Conservation (phyloP, 371 early-diverging fungal species). For the Mucor ambiguus region DNA sequence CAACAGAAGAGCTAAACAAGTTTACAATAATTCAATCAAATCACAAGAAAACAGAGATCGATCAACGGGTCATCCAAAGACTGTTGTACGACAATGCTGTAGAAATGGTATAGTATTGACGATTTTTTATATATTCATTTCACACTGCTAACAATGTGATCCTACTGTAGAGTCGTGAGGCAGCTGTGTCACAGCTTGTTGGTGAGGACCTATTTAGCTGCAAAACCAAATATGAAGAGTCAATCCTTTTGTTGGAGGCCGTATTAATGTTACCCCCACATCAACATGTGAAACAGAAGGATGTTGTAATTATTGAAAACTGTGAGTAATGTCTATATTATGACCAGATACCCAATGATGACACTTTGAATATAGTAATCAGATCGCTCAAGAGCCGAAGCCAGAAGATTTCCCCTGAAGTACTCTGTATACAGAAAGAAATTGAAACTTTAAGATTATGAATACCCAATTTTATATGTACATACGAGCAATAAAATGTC, state of each 20-base stretch:
- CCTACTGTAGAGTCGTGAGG: background rate
- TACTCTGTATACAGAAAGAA: background rate
- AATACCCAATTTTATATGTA: background rate
- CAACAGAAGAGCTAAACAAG: background rate
- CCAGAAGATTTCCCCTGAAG: background rate
- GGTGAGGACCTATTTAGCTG: constrained; percentile 34
- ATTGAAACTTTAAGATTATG: background rate
- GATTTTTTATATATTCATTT: background rate
- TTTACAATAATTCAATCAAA: background rate
- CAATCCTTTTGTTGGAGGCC: constrained; percentile 74
- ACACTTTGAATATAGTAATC: background rate
- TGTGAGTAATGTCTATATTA: constrained; percentile 34
- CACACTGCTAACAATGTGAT: background rate
- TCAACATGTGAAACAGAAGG: constrained; percentile 56
- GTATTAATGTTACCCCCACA: constrained; percentile 54
- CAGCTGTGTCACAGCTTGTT: constrained; percentile 13
- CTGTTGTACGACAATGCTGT: constrained; percentile 15
- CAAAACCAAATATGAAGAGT: constrained; percentile 68
- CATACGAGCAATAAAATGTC: background rate
- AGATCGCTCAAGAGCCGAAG: background rate
- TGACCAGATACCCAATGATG: background rate
- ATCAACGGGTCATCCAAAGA: constrained; percentile 50
- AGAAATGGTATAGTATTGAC: constrained; percentile 6
- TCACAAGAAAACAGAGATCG: background rate
- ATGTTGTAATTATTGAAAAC: constrained; percentile 53